Evolutionary conservation across 768 basidiomycete species (phyloP).

Genomic region (Tricholomella constricta): DNA sequence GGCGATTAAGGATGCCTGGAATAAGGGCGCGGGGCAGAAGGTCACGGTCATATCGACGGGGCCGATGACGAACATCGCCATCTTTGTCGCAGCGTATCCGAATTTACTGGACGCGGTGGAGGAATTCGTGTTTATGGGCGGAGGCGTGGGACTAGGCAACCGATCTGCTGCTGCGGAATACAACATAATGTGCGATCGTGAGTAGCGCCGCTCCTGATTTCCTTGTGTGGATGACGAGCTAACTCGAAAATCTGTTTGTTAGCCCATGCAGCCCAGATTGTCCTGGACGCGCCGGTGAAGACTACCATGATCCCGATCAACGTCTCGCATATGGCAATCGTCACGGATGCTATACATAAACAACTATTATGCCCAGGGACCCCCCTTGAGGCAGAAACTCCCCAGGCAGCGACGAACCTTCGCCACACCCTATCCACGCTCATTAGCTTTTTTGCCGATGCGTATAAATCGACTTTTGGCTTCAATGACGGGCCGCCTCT

Average conservation of each 20-base stretch:
- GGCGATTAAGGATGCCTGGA: constrained; percentile 57
- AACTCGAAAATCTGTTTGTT: background rate
- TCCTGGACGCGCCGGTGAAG: constrained; percentile 70
- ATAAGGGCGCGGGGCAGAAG: constrained; percentile 57
- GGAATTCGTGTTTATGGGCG: constrained; percentile 88
- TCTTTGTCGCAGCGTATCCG: constrained; percentile 61
- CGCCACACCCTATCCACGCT: constrained; percentile 76
- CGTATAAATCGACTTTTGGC: constrained; percentile 75
- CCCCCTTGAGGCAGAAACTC: constrained; percentile 18
- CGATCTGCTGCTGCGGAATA: constrained; percentile 80
- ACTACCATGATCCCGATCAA: constrained; percentile 83
- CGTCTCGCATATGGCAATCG: constrained; percentile 85
- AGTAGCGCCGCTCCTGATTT: constrained; percentile 27
- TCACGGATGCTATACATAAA: constrained; percentile 54
- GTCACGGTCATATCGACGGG: constrained; percentile 76
- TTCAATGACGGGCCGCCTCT: constrained; percentile 86
- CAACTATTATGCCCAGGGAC: constrained; percentile 47
- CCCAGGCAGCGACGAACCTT: constrained; percentile 48
- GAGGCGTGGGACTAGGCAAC: constrained; percentile 86
- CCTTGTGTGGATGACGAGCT: background rate
- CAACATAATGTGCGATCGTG: constrained; percentile 83
- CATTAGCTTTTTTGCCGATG: constrained; percentile 69
- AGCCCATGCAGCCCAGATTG: constrained; percentile 86
- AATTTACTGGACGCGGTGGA: constrained; percentile 57
- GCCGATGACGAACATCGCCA: constrained; percentile 82